Evolutionary conservation across 805 yeast genomes (phyloP), one percentile per base, ranked within the genome.

Genomic region (Candida methanosorbosa): DNA sequence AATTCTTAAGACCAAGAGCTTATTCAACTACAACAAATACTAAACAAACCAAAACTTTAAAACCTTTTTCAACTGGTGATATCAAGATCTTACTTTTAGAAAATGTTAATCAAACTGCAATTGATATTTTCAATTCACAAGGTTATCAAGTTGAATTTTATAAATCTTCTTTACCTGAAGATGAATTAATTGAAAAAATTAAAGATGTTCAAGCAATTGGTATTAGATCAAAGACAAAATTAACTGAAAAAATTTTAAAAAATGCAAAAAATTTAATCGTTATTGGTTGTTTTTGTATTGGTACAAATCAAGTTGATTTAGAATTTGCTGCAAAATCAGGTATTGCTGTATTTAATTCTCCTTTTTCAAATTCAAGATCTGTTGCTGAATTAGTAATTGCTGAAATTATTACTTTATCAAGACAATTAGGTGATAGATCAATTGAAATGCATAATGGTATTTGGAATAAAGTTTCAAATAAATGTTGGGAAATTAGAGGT

Each of bases 401-500:
- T 46, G 96, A 92, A 67, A 78, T 92, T 56, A 86, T 92, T 57
- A 69, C 92, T 31, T 71, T 92, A 53, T 95, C 98, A 20, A 81
- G 98, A 69, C 98, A 92, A 68, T 63, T 90, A 42, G 95, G 97
- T 54, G 98, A 92, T 63, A 80, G 98, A 65, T 85, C 95, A 24
- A 81, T 81, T 46, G 98, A 92, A 69, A 59, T 92, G 69, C 98
- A 90, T 69, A 75, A 90, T 36, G 97, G 97, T 45, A 79, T 90
- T 42, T 92, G 98, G 98, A 92, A 92, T 70, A 92, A 92, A 68
- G 97, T 90, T 49, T 70, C 83, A 52, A 72, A 85, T 46, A 87
- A 75, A 62, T 92, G 98, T 68, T 92, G 97, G 97, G 98, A 92
- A 67, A 88, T 92, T 49, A 83, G 98, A 68, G 98, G 98, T 48